Evolutionary conservation across 2,329 filamentous ascomycete genomes (phyloP), one percentile per base, ranked within the genome.

Genomic region (Rhinocladiella mackenziei): DNA sequence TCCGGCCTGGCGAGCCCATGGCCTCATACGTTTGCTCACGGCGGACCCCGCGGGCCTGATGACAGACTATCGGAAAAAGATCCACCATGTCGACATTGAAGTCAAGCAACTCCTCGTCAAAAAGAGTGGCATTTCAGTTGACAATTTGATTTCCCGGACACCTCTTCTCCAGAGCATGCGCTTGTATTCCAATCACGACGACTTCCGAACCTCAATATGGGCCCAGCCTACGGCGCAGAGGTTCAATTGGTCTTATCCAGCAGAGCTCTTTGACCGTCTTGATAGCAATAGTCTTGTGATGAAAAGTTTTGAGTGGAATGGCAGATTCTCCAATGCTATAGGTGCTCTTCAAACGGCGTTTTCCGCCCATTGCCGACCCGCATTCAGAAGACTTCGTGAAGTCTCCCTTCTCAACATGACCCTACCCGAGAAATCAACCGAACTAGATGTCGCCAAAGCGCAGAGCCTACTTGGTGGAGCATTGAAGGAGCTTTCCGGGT

Each of bases 21-120:
- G 67, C 28, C 61, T 79, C 14, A 58, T 76, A 11, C 59, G 70
- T 18, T 66, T 82, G 25, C 71, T 92, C 6, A 72, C 75, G n/a
- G 65, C 69, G 11, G 70, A 77, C 14, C 69, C 68, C 10, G 63
- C 68, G 3, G 61, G 65, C 2, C 14, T 43, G 17, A 30, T 32
- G 10, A 48, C 39, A 15, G 81, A 85, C 50, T 91, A 91, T 61
- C 72, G 76, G 29, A 73, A 73, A 54, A 94, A 89, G 67, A 74
- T 92, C 37, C 77, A 82, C 58, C 72, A 76, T 5, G 66, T 95
- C 15, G 77, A 80, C 45, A 69, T 94, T 35, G 82, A 92, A 58
- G 80, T 83, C 8, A 75, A 72, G 26, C 75, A 62, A 56, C 75
- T 67, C 45, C 71, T 80, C 38, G 65, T 72, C 29, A 75, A 77